These are phyloP conservation scores for Botrytis fragariae DNA, from an alignment of 2,329 filamentous ascomycete genomes.

Conservation along the genomic window DNA sequence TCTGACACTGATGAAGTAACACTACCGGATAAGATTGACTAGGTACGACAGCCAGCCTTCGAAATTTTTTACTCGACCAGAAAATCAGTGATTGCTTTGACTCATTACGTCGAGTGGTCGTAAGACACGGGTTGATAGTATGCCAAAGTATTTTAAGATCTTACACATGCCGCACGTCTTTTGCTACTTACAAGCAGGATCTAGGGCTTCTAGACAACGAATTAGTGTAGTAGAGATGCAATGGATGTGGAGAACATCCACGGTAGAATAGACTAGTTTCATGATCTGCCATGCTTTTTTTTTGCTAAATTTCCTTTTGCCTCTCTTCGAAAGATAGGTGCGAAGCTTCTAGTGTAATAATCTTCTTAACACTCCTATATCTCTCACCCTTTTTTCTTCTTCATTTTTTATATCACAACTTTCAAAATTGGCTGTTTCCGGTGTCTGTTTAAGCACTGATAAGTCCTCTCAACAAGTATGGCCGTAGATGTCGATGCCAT, in stretches of 20 bases:
- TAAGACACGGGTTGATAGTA: not conserved
- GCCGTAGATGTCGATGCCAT: not conserved
- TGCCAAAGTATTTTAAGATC: not conserved
- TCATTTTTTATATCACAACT: not conserved
- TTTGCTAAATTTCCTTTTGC: not conserved
- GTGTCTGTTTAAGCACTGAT: not conserved
- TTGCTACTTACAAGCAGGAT: not conserved
- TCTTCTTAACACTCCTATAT: not conserved
- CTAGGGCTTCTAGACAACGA: not conserved
- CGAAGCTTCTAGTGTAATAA: not conserved
- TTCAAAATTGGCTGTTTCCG: not conserved
- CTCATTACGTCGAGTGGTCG: not conserved
- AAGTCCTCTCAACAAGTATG: not conserved
- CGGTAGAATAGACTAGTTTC: not conserved
- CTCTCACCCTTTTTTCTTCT: not conserved
- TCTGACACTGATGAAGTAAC: not conserved
- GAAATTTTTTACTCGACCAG: not conserved
- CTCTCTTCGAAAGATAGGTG: not conserved
- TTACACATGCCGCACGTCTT: not conserved
- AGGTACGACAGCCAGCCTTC: not conserved
- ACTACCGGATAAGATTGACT: not conserved
- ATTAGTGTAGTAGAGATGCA: not conserved
- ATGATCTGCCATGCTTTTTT: not conserved
- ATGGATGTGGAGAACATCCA: not conserved
- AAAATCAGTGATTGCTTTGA: not conserved